phyloP scores from a whole-genome alignment of 495 filamentous ascomycete species.

The Tuber umbilicatum region DNA sequence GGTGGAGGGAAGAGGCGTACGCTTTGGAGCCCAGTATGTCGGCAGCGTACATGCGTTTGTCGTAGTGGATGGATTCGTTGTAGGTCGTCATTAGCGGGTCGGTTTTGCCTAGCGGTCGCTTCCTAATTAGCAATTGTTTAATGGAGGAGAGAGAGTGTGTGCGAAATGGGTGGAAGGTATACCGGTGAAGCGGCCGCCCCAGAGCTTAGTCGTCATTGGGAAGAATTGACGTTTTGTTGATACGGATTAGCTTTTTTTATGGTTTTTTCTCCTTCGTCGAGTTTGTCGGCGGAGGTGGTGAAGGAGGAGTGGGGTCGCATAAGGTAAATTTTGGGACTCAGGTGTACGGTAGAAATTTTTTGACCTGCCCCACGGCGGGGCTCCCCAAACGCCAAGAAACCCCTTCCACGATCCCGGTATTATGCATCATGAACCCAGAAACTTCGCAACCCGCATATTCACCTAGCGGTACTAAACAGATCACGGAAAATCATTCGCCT shows the following conservation, averaged over 20 bases:
- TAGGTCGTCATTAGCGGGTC: constrained; percentile 85
- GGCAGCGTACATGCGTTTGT: constrained; percentile 72
- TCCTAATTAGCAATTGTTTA: constrained; percentile 19
- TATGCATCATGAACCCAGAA: not conserved
- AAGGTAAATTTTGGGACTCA: not conserved
- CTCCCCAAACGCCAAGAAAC: not conserved
- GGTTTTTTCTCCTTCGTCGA: not conserved
- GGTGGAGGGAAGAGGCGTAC: constrained; percentile 77
- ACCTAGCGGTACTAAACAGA: not conserved
- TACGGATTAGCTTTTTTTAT: not conserved
- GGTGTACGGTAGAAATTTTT: no score
- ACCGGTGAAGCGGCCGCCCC: constrained; percentile 78
- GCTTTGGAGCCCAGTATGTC: constrained; percentile 77
- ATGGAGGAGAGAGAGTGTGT: constrained; percentile 12
- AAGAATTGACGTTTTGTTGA: not conserved
- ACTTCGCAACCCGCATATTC: not conserved
- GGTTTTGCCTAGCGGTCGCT: constrained; percentile 51
- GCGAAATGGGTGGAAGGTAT: constrained; percentile 22
- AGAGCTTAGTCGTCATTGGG: constrained; percentile 56
- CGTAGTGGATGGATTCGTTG: constrained; percentile 80
- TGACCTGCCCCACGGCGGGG: not conserved
- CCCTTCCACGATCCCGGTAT: not conserved
- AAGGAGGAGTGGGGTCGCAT: not conserved
- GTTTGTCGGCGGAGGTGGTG: not conserved
- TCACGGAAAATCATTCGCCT: not conserved